Conservation (phyloP, 257 asterid species). For the Solanum paucissectum region DNA sequence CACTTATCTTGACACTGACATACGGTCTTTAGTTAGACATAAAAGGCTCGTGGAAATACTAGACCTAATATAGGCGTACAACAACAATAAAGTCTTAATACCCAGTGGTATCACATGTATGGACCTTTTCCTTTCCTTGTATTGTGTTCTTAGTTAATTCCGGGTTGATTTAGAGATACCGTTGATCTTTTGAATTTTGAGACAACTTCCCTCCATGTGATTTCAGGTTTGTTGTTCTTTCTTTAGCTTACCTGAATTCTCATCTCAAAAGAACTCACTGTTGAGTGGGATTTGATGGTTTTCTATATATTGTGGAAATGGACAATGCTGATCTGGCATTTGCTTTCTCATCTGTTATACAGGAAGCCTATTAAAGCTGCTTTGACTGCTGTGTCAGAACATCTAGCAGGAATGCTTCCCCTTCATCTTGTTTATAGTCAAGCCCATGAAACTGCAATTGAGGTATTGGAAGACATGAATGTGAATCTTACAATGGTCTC, state of each 20-base stretch:
- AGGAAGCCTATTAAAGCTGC: conserved; percentile 98
- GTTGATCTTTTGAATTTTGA: not conserved
- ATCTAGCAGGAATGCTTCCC: conserved; percentile 91
- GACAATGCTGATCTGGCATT: not conserved
- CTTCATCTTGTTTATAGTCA: conserved; percentile 96
- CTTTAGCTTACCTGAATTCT: not conserved
- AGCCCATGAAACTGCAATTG: conserved; percentile 91
- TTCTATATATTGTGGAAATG: not conserved
- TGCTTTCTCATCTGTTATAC: conserved; percentile 9
- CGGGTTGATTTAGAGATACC: not conserved
- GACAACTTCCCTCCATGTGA: not conserved
- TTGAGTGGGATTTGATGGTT: not conserved
- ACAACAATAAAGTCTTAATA: not conserved
- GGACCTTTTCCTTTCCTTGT: not conserved
- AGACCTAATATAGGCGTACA: not conserved
- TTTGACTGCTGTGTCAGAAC: conserved; percentile 86
- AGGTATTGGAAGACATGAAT: conserved; percentile 28
- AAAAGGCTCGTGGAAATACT: not conserved
- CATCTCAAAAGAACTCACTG: not conserved
- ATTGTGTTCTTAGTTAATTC: not conserved
- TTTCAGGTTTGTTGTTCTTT: not conserved
- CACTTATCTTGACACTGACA: not conserved
- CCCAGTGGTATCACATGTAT: not conserved
- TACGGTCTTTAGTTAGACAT: not conserved
- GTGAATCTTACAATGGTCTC: not conserved